Percentiles rank a stretch among this genome's conserved stretches.
Conservation (phyloP, 1,284 basidiomycete species). For the Malassezia furfur region DNA sequence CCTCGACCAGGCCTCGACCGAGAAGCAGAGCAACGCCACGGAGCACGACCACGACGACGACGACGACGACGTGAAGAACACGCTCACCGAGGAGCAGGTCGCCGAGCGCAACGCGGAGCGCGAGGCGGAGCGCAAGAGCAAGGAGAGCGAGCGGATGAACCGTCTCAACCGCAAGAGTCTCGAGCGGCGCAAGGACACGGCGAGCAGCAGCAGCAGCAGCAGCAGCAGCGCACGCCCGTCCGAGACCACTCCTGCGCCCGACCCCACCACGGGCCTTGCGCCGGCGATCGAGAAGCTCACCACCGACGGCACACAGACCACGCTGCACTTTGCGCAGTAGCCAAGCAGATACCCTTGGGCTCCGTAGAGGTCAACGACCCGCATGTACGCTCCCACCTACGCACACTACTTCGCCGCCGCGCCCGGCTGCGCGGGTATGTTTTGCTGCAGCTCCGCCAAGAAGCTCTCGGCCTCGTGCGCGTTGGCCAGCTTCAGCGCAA, state of each 20-base stretch:
- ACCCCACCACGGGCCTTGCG: not conserved
- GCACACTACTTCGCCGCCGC: no score
- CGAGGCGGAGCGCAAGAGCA: not conserved
- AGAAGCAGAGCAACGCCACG: conserved; percentile 26
- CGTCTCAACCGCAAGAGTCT: conserved; percentile 17
- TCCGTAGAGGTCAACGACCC: no score
- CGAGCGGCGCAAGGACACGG: conserved; percentile 7
- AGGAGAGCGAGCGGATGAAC: conserved; percentile 8
- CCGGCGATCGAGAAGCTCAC: not conserved
- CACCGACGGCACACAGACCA: not conserved
- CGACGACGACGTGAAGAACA: conserved; percentile 10
- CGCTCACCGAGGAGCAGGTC: not conserved
- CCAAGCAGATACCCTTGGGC: not conserved
- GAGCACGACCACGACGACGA: conserved; percentile 15
- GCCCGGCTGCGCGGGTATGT: conserved; percentile 4
- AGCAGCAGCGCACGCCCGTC: not conserved
- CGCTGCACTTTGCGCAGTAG: not conserved
- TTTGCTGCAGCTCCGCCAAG: not conserved
- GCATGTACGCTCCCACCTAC: no score
- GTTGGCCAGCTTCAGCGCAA: conserved; percentile 35
- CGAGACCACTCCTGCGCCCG: not conserved
- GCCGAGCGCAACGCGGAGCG: not conserved
- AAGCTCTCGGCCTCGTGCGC: conserved; percentile 6
- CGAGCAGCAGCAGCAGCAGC: no score
- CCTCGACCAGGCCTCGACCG: conserved; percentile 42